Evolutionary conservation across 1,284 basidiomycete genomes (phyloP).

Genomic region (Pseudozyma thailandica): DNA sequence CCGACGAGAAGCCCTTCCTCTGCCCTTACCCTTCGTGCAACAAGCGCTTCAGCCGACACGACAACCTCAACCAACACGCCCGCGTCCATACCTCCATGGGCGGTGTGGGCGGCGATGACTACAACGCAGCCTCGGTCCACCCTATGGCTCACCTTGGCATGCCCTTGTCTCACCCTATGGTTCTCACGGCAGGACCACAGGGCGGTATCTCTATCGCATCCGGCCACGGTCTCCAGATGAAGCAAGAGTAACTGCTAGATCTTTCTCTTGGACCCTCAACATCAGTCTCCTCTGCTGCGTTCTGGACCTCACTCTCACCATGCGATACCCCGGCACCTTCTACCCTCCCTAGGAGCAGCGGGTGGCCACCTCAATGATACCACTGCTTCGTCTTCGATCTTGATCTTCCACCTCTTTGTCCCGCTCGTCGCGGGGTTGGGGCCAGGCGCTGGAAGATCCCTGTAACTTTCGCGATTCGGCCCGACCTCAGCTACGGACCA

Average conservation of each 20-base stretch:
- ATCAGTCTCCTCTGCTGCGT: constrained; percentile 27
- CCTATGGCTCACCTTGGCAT: constrained; percentile 36
- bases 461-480: constrained; percentile 7
- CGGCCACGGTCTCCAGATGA: constrained; percentile 31
- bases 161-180: constrained; percentile 37
- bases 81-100: constrained; percentile 57
- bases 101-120: constrained; percentile 20
- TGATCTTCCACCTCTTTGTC: constrained; percentile 3
- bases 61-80: constrained; percentile 65
- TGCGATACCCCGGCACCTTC: constrained; percentile 33
- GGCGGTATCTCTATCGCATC: constrained; percentile 40
- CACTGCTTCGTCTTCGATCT: constrained; percentile 29
- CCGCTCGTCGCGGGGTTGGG: neutral
- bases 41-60: constrained; percentile 63
- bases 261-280: constrained; percentile 5
- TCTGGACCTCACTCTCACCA: constrained; percentile 25
- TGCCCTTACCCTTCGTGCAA: constrained; percentile 59
- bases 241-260: constrained; percentile 30
- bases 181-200: constrained; percentile 34
- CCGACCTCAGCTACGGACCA: constrained; percentile 18
- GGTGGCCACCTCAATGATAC: constrained; percentile 34
- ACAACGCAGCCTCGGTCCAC: constrained; percentile 32
- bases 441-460: constrained; percentile 1
- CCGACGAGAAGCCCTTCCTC: constrained; percentile 64
- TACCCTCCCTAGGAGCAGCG: neutral